phyloP scores from a whole-genome alignment of 2,329 filamentous ascomycete genomes.

The Paecilomyces dactylethromorphus region DNA sequence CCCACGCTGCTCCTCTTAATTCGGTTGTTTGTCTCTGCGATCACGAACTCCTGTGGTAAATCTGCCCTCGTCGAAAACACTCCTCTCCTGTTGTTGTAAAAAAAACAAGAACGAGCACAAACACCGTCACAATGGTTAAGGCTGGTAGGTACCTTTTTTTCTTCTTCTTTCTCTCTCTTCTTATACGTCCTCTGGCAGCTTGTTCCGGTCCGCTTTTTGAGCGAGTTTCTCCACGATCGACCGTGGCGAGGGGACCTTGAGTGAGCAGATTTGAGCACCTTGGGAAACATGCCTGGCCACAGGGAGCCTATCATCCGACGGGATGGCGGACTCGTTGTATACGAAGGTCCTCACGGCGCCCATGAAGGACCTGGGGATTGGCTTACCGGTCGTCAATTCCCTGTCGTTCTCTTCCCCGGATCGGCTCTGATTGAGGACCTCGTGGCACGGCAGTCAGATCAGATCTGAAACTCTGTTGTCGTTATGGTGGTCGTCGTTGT shows the following conservation, averaged over 20 bases:
- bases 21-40: constrained; percentile 9
- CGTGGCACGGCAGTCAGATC: not conserved
- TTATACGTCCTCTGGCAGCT: not conserved
- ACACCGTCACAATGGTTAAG: constrained; percentile 90
- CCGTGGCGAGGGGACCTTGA: constrained; percentile 25
- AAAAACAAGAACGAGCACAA: constrained; percentile 24
- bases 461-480: not conserved
- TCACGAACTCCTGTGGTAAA: no score
- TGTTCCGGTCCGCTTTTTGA: constrained; percentile 2
- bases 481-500: not conserved
- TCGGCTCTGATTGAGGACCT: not conserved
- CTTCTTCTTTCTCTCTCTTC: constrained; percentile 8
- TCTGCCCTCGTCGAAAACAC: no score
- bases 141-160: constrained; percentile 61
- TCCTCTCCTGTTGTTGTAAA: constrained; percentile 4
- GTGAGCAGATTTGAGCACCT: constrained; percentile 40
- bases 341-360: not conserved
- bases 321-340: constrained; percentile 7
- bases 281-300: constrained; percentile 15
- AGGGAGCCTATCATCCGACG: constrained; percentile 19
- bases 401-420: not conserved
- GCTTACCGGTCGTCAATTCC: not conserved
- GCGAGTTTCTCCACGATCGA: constrained; percentile 19
- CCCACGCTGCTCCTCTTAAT: constrained; percentile 15
- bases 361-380: not conserved